Evolutionary conservation across 768 basidiomycete species (phyloP).

Genomic region (Leccinum subgranulosum): DNA sequence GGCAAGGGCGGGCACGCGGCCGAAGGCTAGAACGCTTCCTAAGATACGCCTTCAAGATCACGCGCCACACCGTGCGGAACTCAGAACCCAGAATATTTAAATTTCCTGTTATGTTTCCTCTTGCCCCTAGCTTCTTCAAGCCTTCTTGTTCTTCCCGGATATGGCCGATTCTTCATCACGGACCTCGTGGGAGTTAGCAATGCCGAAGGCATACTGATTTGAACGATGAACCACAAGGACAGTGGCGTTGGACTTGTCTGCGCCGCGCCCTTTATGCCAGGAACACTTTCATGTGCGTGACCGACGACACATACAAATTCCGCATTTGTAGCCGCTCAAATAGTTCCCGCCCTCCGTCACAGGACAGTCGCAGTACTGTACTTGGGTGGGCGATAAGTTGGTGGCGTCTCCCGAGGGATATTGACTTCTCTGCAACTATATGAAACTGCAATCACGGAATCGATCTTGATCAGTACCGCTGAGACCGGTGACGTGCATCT

Average conservation of each 20-base stretch:
- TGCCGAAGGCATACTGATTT: background rate
- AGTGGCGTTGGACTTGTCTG: background rate
- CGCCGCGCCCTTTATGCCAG: background rate
- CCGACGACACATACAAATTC: background rate
- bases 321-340: background rate
- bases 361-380: background rate
- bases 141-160: background rate
- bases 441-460: background rate
- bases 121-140: conserved; percentile 1
- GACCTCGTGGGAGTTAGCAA: background rate
- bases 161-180: background rate
- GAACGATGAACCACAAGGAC: background rate
- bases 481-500: background rate
- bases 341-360: background rate
- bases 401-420: background rate
- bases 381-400: background rate
- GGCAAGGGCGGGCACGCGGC: background rate
- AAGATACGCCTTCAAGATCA: background rate
- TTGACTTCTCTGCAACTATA: background rate
- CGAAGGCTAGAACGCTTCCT: background rate
- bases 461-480: background rate
- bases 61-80: background rate
- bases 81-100: background rate
- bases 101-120: background rate
- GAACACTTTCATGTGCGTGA: background rate